Base-by-base conservation (phyloP, 1,284 basidiomycete genomes). In the Cutaneotrichosporon sp. region DNA sequence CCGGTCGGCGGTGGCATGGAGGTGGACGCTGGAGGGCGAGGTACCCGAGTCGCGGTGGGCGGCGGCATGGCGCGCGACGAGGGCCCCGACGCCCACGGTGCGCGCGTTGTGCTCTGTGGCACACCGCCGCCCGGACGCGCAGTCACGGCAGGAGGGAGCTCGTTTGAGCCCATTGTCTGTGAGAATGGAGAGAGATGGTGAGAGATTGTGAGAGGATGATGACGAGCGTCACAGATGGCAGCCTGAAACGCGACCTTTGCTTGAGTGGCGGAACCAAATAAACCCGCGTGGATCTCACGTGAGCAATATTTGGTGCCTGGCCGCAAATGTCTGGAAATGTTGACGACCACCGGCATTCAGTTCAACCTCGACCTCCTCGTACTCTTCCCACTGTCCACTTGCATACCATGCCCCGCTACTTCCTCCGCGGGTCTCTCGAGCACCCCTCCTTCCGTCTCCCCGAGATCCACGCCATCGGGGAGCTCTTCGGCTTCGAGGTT, bases 401-500 rank as follows among this genome's bases (percentile, higher is more conserved):
- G 10, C 27, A 20, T 5, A 68, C 36, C n/a, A 77, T 76, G 75
- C 72, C 75, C 49, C 69, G 59, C 34, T 92, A 88, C 76, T 83
- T 93, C 54, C 80, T 93, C 56, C 83, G 89, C 52, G 90, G 91
- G 75, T 90, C 90, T 1, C 89, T 91, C 76, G 84, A 84, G 10
- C 91, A 94, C 72, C 82, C 84, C 33, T 87, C 89, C 45, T 95
- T 94, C 73, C 83, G 92, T 24, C 77, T 93, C 18, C 91, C 92
- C 24, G 91, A 92, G 72, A 83, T 95, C 0, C 77, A 82, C 14
- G 74, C 76, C 20, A 69, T 77, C 52, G 70, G 71, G 4, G 61
- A 76, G 50, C 63, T 75, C 2, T 77, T 65, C 63, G 69, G 62
- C 46, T 80, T 80, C 54, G 59, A 65, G 14, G 67, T 80, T 64